These are phyloP conservation scores for Malassezia globosa DNA, from an alignment of 1,284 basidiomycete species.

Conservation along the genomic window DNA sequence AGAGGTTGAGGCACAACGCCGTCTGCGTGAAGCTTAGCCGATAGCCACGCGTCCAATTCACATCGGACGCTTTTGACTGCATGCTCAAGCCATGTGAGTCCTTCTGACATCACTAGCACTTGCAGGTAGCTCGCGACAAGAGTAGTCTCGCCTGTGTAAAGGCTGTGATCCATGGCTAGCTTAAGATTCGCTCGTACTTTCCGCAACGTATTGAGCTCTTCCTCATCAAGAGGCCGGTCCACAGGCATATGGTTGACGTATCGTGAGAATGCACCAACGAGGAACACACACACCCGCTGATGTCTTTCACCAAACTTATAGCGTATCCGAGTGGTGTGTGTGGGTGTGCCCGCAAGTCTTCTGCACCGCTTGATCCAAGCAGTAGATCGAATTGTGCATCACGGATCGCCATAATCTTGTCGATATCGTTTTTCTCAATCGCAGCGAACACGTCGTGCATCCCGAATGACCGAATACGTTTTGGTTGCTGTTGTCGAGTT, in stretches of 20 bases:
- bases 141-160: conserved; percentile 30
- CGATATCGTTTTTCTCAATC: conserved; percentile 38
- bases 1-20: conserved; percentile 13
- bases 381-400: conserved; percentile 39
- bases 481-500: too few species aligned
- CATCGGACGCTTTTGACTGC: conserved; percentile 2
- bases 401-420: conserved; percentile 38
- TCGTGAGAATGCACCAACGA: conserved; percentile 36
- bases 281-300: conserved; percentile 30
- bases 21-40: not conserved
- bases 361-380: conserved; percentile 19
- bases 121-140: conserved; percentile 39
- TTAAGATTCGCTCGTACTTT: conserved; percentile 41
- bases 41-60: conserved; percentile 2
- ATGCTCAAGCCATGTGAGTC: conserved; percentile 5
- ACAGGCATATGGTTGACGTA: conserved; percentile 43
- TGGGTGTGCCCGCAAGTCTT: not conserved
- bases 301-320: conserved; percentile 33
- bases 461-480: conserved; percentile 25
- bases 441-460: conserved; percentile 41
- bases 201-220: conserved; percentile 22
- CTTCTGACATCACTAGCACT: conserved; percentile 18
- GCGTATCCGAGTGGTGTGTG: conserved; percentile 33
- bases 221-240: conserved; percentile 20
- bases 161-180: conserved; percentile 38